phyloP scores from a whole-genome alignment of 805 yeast species.

The Isabelozyma gotoi region DNA sequence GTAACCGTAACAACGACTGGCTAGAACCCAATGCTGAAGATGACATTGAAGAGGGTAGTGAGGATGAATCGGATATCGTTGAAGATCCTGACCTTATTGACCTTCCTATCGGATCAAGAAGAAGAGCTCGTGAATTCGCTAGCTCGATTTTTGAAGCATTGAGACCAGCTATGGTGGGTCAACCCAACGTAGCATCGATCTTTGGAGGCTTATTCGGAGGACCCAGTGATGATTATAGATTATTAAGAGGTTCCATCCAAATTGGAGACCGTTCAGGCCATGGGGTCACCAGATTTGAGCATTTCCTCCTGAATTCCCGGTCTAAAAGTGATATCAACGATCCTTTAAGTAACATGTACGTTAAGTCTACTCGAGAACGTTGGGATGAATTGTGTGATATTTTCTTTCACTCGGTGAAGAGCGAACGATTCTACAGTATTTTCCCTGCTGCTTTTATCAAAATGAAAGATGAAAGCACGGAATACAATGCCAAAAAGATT shows the following conservation, averaged over 20 bases:
- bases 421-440: constrained; percentile 8
- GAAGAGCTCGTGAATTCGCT: constrained; percentile 21
- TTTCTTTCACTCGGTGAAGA: not conserved
- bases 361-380: constrained; percentile 58
- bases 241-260: constrained; percentile 23
- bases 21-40: constrained; percentile 14
- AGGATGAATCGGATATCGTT: constrained; percentile 18
- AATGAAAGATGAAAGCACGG: constrained; percentile 50
- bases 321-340: constrained; percentile 9
- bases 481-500: constrained; percentile 25
- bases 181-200: constrained; percentile 14
- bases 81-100: constrained; percentile 19
- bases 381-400: constrained; percentile 53
- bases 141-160: constrained; percentile 25
- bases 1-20: constrained; percentile 2
- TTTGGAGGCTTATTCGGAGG: constrained; percentile 13
- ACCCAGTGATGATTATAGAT: constrained; percentile 12
- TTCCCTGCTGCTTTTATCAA: constrained; percentile 42
- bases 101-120: constrained; percentile 9
- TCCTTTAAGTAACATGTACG: constrained; percentile 22
- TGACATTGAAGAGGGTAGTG: constrained; percentile 14
- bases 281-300: constrained; percentile 19
- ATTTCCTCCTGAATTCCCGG: constrained; percentile 11
- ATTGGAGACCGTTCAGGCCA: constrained; percentile 9
- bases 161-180: constrained; percentile 18